These are phyloP conservation scores for Albophoma yamanashiensis DNA, from an alignment of 2,329 filamentous ascomycete species.

Conservation along the genomic window DNA sequence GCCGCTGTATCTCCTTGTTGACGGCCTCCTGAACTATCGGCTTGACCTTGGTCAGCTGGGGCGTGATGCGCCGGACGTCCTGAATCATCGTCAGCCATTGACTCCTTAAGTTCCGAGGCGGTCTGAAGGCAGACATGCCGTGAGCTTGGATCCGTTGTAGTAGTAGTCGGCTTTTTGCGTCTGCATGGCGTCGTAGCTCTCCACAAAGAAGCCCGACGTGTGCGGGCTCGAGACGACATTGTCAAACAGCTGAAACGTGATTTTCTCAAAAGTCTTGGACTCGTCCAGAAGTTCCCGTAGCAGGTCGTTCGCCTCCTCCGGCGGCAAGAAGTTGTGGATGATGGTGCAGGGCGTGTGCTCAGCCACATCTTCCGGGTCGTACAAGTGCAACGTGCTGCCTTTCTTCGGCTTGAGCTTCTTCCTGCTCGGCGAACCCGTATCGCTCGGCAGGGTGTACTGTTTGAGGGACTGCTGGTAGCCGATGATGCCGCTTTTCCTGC, in stretches of 20 bases:
- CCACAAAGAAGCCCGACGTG: constrained; percentile 74
- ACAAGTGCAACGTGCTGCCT: constrained; percentile 76
- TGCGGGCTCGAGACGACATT: constrained; percentile 78
- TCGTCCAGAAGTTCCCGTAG: constrained; percentile 68
- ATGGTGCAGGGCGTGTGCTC: constrained; percentile 82
- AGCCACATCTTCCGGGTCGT: constrained; percentile 69
- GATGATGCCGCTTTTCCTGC: constrained; percentile 26
- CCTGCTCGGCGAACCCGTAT: constrained; percentile 18
- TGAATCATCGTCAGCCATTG: constrained; percentile 13
- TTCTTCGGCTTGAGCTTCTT: constrained; percentile 56
- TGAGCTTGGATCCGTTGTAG: constrained; percentile 72
- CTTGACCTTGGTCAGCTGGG: constrained; percentile 61
- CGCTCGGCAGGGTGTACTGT: constrained; percentile 27
- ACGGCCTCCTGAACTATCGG: constrained; percentile 62
- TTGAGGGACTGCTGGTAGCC: constrained; percentile 56
- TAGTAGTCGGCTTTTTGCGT: constrained; percentile 69
- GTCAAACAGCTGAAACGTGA: constrained; percentile 80
- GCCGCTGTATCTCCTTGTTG: constrained; percentile 62
- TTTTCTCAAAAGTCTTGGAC: constrained; percentile 56
- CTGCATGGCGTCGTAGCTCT: constrained; percentile 56
- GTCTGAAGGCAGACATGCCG: constrained; percentile 25
- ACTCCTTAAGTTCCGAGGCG: not conserved
- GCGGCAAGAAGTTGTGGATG: constrained; percentile 78
- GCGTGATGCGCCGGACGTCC: constrained; percentile 69
- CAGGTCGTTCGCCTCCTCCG: constrained; percentile 60